Evolutionary conservation across 2,329 filamentous ascomycete species (phyloP), one percentile per base, ranked within the genome.

Genomic region (Epichloe sibirici): DNA sequence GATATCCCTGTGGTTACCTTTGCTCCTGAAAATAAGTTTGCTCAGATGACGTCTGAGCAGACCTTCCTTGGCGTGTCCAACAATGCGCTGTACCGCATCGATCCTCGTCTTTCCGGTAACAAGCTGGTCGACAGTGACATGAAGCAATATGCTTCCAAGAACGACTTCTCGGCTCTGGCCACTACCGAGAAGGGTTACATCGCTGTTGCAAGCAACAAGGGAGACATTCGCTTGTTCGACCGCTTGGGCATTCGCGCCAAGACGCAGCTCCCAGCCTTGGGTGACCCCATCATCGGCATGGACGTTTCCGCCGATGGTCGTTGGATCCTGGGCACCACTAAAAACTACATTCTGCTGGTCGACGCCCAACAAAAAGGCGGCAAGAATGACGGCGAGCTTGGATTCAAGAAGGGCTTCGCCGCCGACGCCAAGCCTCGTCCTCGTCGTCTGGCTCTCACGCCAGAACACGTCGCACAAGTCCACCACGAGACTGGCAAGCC

Each of bases 151-250:
- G 82, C 78, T 12, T 94, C 90, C 62, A 97, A 97, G 79, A 97
- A 97, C 63, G 90, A 95, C 62, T 98, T 98, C 70, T 96, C 90
- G 0, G 86, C 91, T 13, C 79, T 94, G 31, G 89, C 93, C 5
- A 97, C 93, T 0, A 98, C 93, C 0, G 90, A 95, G 63, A 91
- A 97, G 71, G 93, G 93, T 11, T 94, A 96, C 65, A 90, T 98
- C 57, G 93, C 93, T 4, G 90, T 98, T 7, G 91, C 93, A 0
- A 96, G 90, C 51, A 95, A 95, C 73, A 98, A 98, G 74, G 93
- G 93, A 61, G 93, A 98, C 60, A 90, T 98, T 56, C 88, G 93
- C 51, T 82, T 98, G 61, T 98, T 98, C 63, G 93, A 98, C 66
- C 87, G 90, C 17, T 81, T 98, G 2, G 93, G 93, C 13, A 94